phyloP scores from a whole-genome alignment of 2,329 filamentous ascomycete species.

The Sclerotinia nivalis region DNA sequence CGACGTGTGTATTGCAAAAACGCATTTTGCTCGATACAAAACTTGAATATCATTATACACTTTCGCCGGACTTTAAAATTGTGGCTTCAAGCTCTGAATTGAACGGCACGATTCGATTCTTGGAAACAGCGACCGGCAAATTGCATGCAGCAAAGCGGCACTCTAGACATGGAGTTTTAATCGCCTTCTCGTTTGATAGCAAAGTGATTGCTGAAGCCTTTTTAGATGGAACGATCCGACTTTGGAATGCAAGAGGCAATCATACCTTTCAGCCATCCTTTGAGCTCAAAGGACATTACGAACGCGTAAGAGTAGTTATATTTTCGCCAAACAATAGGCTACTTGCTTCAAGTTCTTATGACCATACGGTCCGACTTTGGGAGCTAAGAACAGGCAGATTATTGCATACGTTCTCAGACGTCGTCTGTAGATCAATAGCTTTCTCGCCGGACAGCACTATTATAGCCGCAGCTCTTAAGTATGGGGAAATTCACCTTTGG shows the following conservation, averaged over 20 bases:
- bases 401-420: neutral
- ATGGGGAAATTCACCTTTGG: neutral
- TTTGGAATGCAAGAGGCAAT: conserved; percentile 25
- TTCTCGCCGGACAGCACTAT: neutral
- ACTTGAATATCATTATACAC: too few relatives aligned
- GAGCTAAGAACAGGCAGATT: neutral
- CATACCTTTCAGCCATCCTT: conserved; percentile 5
- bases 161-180: neutral
- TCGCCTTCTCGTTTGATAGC: neutral
- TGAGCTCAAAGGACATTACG: conserved; percentile 23
- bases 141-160: too few relatives aligned
- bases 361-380: neutral
- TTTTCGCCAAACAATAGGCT: neutral
- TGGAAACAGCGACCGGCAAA: neutral
- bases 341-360: neutral
- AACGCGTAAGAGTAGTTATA: neutral
- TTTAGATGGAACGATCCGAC: neutral
- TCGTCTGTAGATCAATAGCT: neutral
- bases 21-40: neutral
- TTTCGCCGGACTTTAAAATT: neutral
- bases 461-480: neutral
- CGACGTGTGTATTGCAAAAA: neutral
- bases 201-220: neutral
- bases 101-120: neutral
- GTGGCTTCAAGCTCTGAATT: neutral